Base-by-base conservation (phyloP, 2,329 filamentous ascomycete species). In the Dothistroma septosporum region DNA sequence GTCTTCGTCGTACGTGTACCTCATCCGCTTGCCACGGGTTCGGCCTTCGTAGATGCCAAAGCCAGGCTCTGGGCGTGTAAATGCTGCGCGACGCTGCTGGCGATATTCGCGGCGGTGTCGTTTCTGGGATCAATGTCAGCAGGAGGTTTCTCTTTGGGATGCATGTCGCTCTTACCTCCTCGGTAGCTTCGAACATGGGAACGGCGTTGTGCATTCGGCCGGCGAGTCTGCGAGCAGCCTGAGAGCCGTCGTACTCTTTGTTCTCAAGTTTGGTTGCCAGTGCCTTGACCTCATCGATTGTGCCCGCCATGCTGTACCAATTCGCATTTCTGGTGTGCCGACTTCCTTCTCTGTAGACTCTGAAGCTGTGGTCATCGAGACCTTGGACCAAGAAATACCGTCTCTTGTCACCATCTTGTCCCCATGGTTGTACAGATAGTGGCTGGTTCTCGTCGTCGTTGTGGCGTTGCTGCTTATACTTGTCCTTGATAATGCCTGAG, bases 41-140 rank as follows among this genome's bases (percentile, higher is more conserved):
- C 94, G 90, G 54, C 94, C 94, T 78, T 99, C 94, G 74, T 99
- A 99, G 60, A 96, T 81, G 0, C 92, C 97, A 73, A 93, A 95
- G 4, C 92, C 92, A 10, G 89, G 88, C 68, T 96, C 92, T 6
- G 92, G 91, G 5, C 92, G 86, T 66, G 89, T 84, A 77, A 97
- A 97, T 61, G 90, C 88, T 63, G 93, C 90, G 72, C 93, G 93
- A 64, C 91, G 90, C 69, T 86, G 83, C 72, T 91, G 85, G 16
- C 94, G 88, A 71, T 99, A 97, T 70, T 99, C 94, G 60, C 94
- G 89, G 49, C 92, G 89, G 76, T 88, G 91, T 58, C 94, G 90
- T 83, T 97, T 97, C 90, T 93, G 66, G 24, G 54, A n/a, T 37
- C 53, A 11, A 12, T 37, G 57, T 72, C 49, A 71, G 63, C 52